Conservation (phyloP, 805 yeast genomes). For the Ogataea paradorogensis region DNA sequence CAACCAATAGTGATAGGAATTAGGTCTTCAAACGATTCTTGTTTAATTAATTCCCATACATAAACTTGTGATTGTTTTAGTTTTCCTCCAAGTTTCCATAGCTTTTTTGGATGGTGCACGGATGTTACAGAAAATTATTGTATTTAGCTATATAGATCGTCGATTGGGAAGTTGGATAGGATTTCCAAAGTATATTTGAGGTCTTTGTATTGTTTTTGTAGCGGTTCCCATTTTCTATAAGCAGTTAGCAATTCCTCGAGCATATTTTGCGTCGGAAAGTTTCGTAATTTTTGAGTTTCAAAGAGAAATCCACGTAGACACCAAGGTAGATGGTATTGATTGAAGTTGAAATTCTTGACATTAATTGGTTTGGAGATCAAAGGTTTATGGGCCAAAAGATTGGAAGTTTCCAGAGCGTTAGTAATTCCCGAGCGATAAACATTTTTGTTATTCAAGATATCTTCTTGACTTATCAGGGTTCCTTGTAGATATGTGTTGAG, state of each 20-base stretch:
- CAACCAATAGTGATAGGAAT: background rate
- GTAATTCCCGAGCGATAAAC: slow-evolving; percentile 77
- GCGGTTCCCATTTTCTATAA: slow-evolving; percentile 82
- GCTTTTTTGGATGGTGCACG: slow-evolving; percentile 10
- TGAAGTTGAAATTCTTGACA: slow-evolving; percentile 55
- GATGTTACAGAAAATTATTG: slow-evolving; percentile 8
- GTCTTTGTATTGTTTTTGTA: slow-evolving; percentile 72
- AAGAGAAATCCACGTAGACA: slow-evolving; percentile 81
- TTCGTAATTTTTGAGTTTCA: slow-evolving; percentile 45
- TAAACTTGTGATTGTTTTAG: slow-evolving; percentile 11
- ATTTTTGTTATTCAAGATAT: slow-evolving; percentile 47
- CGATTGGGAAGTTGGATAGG: slow-evolving; percentile 20
- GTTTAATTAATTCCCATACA: slow-evolving; percentile 8
- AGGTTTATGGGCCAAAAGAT: slow-evolving; percentile 39
- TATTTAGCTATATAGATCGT: slow-evolving; percentile 9
- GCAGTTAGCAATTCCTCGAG: slow-evolving; percentile 44
- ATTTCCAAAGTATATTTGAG: slow-evolving; percentile 54
- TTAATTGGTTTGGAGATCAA: slow-evolving; percentile 35
- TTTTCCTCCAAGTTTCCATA: slow-evolving; percentile 5
- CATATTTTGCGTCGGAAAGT: slow-evolving; percentile 53
- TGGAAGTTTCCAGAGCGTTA: slow-evolving; percentile 73
- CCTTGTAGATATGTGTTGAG: slow-evolving; percentile 76
- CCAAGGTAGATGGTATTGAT: slow-evolving; percentile 92
- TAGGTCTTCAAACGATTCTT: slow-evolving; percentile 2
- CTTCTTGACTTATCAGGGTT: slow-evolving; percentile 80